A percentile compares a stretch with the other conserved stretches of the same genome.
Conservation (phyloP, 1,139 yeast genomes). For the Diutina mesorugosa region DNA sequence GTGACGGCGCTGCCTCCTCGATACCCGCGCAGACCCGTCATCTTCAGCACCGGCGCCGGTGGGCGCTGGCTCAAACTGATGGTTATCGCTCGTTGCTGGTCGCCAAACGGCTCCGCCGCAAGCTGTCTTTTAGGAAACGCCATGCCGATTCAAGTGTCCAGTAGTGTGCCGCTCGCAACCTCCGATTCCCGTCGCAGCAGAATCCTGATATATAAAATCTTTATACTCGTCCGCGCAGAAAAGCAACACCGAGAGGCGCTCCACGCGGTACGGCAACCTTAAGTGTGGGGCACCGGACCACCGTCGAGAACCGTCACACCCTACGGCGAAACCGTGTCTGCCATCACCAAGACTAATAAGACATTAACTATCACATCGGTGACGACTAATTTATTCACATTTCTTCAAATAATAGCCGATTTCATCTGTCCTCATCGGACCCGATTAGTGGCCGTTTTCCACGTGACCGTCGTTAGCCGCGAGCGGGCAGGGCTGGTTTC, state of each 20-base stretch:
- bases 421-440: neutral
- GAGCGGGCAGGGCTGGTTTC: neutral
- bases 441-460: neutral
- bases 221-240: neutral
- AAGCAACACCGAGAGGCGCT: neutral
- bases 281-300: neutral
- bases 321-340: neutral
- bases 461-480: neutral
- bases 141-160: neutral
- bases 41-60: conserved; percentile 14
- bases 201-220: neutral
- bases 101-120: conserved; percentile 18
- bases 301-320: neutral
- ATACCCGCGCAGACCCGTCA: conserved; percentile 6
- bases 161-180: neutral
- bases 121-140: conserved; percentile 15
- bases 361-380: too few species aligned
- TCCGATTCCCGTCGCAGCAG: neutral
- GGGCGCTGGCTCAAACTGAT: conserved; percentile 18
- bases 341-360: neutral
- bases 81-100: conserved; percentile 20
- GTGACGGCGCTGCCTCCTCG: neutral
- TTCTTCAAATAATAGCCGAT: neutral
- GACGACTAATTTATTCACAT: neutral
- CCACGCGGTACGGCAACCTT: neutral